Evolutionary conservation across 2,329 filamentous ascomycete species (phyloP).

Genomic region (Aspergillus uvarum): DNA sequence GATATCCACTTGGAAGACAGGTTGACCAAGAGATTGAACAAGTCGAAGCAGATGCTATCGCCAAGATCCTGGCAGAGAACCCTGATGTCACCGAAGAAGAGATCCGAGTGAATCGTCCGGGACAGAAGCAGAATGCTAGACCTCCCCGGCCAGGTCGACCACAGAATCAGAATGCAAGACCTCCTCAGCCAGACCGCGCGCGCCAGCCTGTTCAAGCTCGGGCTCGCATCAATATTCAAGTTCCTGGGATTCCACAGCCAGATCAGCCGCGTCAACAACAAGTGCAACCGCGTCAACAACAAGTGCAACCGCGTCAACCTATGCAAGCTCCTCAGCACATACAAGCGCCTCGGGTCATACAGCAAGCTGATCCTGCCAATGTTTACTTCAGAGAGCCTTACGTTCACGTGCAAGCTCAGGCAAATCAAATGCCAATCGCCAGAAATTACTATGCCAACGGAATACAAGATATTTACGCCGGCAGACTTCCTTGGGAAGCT

Average conservation of each 20-base stretch:
- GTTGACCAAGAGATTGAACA: conserved; percentile 30
- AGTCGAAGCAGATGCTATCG: conserved; percentile 32
- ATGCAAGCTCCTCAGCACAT: background rate
- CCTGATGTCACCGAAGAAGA: conserved; percentile 22
- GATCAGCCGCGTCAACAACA: background rate
- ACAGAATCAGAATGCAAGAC: background rate
- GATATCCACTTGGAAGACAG: conserved; percentile 24
- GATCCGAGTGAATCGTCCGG: conserved; percentile 16
- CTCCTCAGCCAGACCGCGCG: background rate
- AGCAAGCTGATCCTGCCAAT: background rate
- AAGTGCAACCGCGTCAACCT: background rate
- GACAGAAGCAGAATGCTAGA: background rate
- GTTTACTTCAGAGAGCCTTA: background rate
- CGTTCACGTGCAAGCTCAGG: background rate
- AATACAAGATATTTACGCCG: background rate
- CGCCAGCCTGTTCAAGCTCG: too few relatives aligned
- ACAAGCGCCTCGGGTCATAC: background rate
- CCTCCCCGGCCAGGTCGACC: background rate
- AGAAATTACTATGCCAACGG: background rate
- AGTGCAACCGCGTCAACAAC: background rate
- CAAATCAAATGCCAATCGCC: too few relatives aligned
- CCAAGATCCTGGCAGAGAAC: conserved; percentile 27
- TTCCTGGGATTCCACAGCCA: too few relatives aligned
- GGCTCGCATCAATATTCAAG: too few relatives aligned
- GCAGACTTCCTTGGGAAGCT: background rate